Conservation (phyloP, 1,284 basidiomycete genomes). For the Naganishia sp. region DNA sequence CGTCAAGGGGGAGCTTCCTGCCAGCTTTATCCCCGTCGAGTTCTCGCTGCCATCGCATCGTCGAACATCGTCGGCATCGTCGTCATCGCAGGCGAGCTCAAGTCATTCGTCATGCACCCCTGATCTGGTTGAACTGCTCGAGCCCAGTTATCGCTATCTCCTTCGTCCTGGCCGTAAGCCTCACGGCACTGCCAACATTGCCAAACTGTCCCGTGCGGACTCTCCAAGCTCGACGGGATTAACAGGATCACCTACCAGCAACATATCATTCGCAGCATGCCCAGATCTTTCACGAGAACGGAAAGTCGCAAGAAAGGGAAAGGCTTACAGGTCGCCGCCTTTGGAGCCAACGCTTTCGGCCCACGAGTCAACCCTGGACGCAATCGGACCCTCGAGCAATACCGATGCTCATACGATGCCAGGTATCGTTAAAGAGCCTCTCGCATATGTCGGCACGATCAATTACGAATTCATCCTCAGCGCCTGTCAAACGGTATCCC, state of each 20-base stretch:
- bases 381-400: not conserved
- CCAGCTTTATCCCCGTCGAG: slow-evolving; percentile 25
- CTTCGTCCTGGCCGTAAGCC: not conserved
- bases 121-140: slow-evolving; percentile 9
- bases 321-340: slow-evolving; percentile 21
- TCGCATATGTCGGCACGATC: slow-evolving; percentile 16
- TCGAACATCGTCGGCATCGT: slow-evolving; percentile 9
- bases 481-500: slow-evolving; percentile 19
- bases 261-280: too few species aligned
- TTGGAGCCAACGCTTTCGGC: slow-evolving; percentile 3
- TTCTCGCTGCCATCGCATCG: not conserved
- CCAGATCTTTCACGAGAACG: not conserved
- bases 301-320: slow-evolving; percentile 20
- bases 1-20: slow-evolving; percentile 13
- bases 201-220: too few species aligned
- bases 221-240: too few species aligned
- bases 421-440: slow-evolving; percentile 4
- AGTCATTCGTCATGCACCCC: not conserved
- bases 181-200: too few species aligned
- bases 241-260: too few species aligned
- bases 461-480: slow-evolving; percentile 26
- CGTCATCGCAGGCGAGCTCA: slow-evolving; percentile 6
- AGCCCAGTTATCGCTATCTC: slow-evolving; percentile 22
- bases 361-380: not conserved
- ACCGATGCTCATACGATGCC: not conserved